These are phyloP conservation scores for Nicotiana noctiflora DNA, from an alignment of 257 asterid species.

Conservation along the genomic window DNA sequence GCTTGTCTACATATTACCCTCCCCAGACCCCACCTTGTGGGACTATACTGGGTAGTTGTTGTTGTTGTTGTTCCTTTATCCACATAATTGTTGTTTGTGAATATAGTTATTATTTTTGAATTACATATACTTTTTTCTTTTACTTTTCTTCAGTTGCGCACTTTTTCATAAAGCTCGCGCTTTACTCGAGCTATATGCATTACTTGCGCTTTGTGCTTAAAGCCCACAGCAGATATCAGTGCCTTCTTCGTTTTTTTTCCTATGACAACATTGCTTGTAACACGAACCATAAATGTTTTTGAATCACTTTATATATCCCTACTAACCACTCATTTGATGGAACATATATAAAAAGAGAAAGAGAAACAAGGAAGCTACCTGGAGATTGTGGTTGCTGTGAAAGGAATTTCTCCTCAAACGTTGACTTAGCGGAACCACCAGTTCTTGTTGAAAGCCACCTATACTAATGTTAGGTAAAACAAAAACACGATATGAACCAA, in stretches of 20 bases:
- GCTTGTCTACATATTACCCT: too few species aligned
- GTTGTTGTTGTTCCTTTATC: neutral
- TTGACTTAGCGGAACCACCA: slow-evolving; percentile 56
- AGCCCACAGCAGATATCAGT: neutral
- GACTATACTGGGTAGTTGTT: too few species aligned
- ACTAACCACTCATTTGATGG: neutral
- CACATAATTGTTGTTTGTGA: neutral
- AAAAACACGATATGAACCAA: slow-evolving; percentile 28
- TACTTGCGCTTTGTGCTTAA: neutral
- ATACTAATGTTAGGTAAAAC: slow-evolving; percentile 56
- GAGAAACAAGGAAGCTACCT: slow-evolving; percentile 39
- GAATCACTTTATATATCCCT: neutral
- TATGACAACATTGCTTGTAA: neutral
- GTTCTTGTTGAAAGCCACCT: slow-evolving; percentile 96
- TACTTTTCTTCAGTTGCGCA: neutral
- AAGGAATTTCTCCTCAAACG: slow-evolving; percentile 90
- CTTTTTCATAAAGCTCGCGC: neutral
- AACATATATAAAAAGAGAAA: neutral
- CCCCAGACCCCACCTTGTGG: too few species aligned
- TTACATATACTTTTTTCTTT: neutral
- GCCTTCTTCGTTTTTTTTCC: neutral
- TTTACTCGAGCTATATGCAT: neutral
- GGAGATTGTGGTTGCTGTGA: slow-evolving; percentile 86
- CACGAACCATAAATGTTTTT: neutral
- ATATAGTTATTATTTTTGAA: neutral